phyloP scores from a whole-genome alignment of 805 yeast genomes.

The Nakazawaea holstii region DNA sequence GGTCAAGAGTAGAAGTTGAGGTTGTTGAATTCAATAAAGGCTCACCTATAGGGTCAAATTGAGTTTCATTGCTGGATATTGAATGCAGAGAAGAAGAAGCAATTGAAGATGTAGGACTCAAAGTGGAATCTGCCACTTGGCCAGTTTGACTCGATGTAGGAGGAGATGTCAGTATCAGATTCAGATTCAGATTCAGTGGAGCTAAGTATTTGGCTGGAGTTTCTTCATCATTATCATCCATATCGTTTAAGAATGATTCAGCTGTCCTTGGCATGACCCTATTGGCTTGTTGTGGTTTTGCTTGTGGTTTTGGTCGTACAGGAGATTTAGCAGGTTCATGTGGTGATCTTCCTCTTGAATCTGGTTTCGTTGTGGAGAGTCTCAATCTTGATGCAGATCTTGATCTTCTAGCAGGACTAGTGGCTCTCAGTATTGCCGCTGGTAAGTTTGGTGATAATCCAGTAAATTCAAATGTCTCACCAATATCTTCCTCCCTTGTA shows the following conservation, averaged over 20 bases:
- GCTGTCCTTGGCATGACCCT: slow-evolving; percentile 7
- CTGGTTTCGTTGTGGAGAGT: neutral
- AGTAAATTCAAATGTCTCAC: slow-evolving; percentile 20
- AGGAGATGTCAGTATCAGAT: neutral
- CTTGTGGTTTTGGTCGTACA: neutral
- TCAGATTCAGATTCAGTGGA: neutral
- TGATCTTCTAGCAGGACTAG: slow-evolving; percentile 18
- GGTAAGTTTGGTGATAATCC: slow-evolving; percentile 30
- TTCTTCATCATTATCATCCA: neutral
- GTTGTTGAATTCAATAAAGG: slow-evolving; percentile 6
- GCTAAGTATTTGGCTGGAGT: neutral
- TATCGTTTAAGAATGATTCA: slow-evolving; percentile 7
- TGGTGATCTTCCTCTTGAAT: neutral
- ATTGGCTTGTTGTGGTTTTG: neutral
- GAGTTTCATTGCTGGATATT: slow-evolving; percentile 1
- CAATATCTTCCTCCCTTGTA: slow-evolving; percentile 12
- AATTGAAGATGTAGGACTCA: slow-evolving; percentile 5
- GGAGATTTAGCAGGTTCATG: neutral
- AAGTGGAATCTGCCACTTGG: neutral
- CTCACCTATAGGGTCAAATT: slow-evolving; percentile 8
- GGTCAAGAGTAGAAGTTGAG: slow-evolving; percentile 4
- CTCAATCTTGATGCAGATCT: slow-evolving; percentile 1
- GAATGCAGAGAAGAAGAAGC: slow-evolving; percentile 4
- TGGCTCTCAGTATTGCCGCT: slow-evolving; percentile 26
- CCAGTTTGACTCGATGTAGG: neutral